A percentile compares a stretch with the other conserved stretches of the same genome.
Conservation (phyloP, 2,329 filamentous ascomycete species). For the Colletotrichum orchidophilum region DNA sequence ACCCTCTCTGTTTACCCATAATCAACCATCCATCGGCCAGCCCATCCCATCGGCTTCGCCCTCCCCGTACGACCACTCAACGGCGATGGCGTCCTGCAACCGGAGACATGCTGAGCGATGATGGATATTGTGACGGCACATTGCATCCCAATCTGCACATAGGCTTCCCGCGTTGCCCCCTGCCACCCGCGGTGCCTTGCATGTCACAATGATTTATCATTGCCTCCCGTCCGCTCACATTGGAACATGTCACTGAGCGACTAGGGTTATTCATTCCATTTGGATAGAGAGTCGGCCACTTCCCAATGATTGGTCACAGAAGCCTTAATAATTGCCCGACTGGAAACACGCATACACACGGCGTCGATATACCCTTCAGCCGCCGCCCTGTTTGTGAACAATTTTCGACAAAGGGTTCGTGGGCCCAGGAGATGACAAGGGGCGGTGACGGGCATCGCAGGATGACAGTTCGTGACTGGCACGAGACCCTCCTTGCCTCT, state of each 20-base stretch:
- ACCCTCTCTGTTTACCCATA: conserved; percentile 1
- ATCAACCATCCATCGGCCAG: neutral
- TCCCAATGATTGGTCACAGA: conserved; percentile 19
- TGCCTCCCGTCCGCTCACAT: conserved; percentile 31
- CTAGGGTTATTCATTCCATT: conserved; percentile 17
- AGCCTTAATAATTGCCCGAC: neutral
- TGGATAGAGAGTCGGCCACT: neutral
- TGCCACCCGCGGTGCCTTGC: conserved; percentile 32
- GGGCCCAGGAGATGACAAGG: conserved; percentile 23
- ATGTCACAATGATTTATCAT: conserved; percentile 13
- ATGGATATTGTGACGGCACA: conserved; percentile 21
- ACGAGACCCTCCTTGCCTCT: conserved; percentile 53
- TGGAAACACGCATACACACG: conserved; percentile 24
- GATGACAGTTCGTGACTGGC: conserved; percentile 48
- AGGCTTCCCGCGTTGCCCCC: conserved; percentile 28
- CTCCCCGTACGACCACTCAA: conserved; percentile 18
- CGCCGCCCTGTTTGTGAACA: conserved; percentile 17
- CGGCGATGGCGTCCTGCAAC: conserved; percentile 12
- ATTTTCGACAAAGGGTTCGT: conserved; percentile 18
- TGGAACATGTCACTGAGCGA: conserved; percentile 27
- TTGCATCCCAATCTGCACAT: conserved; percentile 21
- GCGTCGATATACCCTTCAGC: conserved; percentile 21
- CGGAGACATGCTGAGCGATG: conserved; percentile 7
- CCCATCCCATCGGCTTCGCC: conserved; percentile 15
- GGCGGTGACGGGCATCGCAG: conserved; percentile 24